Conservation (phyloP, 106 monocot genomes). For the Xerophyta viscosa region DNA sequence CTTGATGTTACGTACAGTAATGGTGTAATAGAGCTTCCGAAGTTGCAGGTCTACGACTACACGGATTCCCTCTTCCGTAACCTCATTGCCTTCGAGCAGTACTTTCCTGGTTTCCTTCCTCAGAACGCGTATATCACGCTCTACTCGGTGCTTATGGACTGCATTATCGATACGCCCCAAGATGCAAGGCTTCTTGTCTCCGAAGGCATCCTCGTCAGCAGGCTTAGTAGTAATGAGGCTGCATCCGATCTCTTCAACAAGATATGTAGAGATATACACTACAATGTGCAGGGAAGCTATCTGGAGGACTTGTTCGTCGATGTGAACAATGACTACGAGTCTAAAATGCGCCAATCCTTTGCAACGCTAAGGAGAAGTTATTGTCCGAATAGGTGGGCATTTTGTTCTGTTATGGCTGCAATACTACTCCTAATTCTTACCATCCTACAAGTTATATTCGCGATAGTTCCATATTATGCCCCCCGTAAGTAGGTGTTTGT, state of each 20-base stretch:
- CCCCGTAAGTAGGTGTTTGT: no score
- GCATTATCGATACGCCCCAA: constrained; percentile 14
- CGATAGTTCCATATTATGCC: no score
- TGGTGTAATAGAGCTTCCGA: constrained; percentile 21
- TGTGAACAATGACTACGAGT: constrained; percentile 12
- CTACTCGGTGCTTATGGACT: constrained; percentile 19
- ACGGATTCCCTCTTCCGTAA: constrained; percentile 16
- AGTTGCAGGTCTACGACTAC: constrained; percentile 8
- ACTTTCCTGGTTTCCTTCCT: constrained; percentile 2
- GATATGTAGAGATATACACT: background rate
- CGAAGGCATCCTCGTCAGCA: constrained; percentile 11
- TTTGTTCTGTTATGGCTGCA: no score
- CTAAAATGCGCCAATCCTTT: constrained; percentile 4
- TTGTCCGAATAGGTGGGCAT: background rate
- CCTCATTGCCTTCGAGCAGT: no score
- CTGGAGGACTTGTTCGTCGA: constrained; percentile 4
- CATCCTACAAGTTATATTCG: no score
- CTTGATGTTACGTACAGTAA: constrained; percentile 17
- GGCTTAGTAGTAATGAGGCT: no score
- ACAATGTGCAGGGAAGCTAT: constrained; percentile 2
- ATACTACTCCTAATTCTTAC: no score
- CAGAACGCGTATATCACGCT: constrained; percentile 7
- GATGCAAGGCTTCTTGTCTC: constrained; percentile 11
- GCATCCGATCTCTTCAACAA: constrained; percentile 15
- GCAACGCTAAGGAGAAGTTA: background rate